phyloP scores from a whole-genome alignment of 208 protist genomes.

The Trypanosoma mega region DNA sequence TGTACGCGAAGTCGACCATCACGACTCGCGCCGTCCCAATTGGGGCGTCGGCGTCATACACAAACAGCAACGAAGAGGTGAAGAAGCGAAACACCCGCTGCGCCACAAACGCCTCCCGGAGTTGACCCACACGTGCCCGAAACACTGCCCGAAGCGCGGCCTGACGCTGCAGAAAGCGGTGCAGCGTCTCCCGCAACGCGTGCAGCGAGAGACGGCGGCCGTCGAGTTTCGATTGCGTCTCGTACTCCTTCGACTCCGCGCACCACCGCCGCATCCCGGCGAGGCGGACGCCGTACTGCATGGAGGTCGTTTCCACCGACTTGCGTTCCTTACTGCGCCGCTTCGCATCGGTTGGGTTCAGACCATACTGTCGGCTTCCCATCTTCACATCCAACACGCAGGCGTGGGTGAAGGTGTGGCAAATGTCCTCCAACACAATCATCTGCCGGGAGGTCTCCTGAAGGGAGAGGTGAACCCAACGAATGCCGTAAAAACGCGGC shows the following conservation, averaged over 20 bases:
- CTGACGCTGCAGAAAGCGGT: conserved; percentile 37
- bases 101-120: conserved; percentile 54
- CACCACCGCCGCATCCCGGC: conserved; percentile 78
- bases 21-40: conserved; percentile 66
- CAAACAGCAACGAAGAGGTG: conserved; percentile 86
- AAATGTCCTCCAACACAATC: conserved; percentile 84
- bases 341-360: conserved; percentile 68
- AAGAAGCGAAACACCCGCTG: conserved; percentile 79
- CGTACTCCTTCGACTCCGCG: conserved; percentile 36
- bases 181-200: conserved; percentile 49
- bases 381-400: conserved; percentile 90
- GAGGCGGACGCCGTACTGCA: conserved; percentile 72
- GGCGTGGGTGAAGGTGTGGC: conserved; percentile 64
- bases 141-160: conserved; percentile 36
- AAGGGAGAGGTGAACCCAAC: conserved; percentile 31
- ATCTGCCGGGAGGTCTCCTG: conserved; percentile 36
- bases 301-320: conserved; percentile 56
- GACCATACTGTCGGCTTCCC: conserved; percentile 80
- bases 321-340: conserved; percentile 72
- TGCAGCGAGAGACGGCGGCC: conserved; percentile 48
- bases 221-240: conserved; percentile 56
- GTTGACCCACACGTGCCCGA: conserved; percentile 40
- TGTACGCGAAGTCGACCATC: conserved; percentile 91
- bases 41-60: conserved; percentile 75
- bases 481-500: conserved; percentile 65